A percentile compares a stretch with the other conserved stretches of the same genome.
These are phyloP conservation scores for Emydomyces testavorans DNA, from an alignment of 2,329 filamentous ascomycete genomes.

Conservation along the genomic window DNA sequence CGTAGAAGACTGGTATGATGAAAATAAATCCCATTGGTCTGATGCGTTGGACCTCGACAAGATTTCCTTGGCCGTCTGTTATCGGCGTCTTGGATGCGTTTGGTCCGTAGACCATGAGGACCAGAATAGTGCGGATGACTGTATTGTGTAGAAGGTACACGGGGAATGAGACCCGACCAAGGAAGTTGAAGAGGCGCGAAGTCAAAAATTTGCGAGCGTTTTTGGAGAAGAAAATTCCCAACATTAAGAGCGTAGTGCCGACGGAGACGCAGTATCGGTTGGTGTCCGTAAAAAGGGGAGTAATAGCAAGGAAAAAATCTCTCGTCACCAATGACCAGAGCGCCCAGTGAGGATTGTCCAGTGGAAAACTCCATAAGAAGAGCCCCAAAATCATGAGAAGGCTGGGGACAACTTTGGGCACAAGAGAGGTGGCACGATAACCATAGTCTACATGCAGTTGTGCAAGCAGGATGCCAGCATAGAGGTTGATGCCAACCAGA, in stretches of 20 bases:
- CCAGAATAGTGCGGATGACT: conserved; percentile 21
- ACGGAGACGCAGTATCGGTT: conserved; percentile 20
- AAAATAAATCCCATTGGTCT: conserved; percentile 14
- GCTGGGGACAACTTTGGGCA: conserved; percentile 18
- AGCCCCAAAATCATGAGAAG: conserved; percentile 21
- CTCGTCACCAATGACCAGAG: conserved; percentile 20
- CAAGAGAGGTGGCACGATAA: conserved; percentile 16
- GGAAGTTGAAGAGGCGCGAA: conserved; percentile 20
- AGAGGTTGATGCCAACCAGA: conserved; percentile 22
- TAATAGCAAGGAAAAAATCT: conserved; percentile 13
- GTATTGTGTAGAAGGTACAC: conserved; percentile 24
- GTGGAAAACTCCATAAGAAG: conserved; percentile 21
- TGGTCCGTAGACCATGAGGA: conserved; percentile 20
- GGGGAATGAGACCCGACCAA: conserved; percentile 23
- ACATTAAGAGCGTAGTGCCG: conserved; percentile 19
- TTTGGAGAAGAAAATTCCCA: conserved; percentile 21
- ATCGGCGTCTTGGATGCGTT: conserved; percentile 6
- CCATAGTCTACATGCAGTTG: conserved; percentile 22
- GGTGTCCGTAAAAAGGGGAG: conserved; percentile 18
- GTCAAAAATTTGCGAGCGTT: conserved; percentile 18
- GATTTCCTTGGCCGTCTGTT: conserved; percentile 14
- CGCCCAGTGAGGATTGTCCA: conserved; percentile 19
- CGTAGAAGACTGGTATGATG: conserved; percentile 16
- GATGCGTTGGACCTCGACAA: conserved; percentile 4
- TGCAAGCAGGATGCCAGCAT: conserved; percentile 21